Evolutionary conservation across 805 yeast genomes (phyloP), one percentile per base, ranked within the genome.

Genomic region (Wickerhamiella qilinensis): DNA sequence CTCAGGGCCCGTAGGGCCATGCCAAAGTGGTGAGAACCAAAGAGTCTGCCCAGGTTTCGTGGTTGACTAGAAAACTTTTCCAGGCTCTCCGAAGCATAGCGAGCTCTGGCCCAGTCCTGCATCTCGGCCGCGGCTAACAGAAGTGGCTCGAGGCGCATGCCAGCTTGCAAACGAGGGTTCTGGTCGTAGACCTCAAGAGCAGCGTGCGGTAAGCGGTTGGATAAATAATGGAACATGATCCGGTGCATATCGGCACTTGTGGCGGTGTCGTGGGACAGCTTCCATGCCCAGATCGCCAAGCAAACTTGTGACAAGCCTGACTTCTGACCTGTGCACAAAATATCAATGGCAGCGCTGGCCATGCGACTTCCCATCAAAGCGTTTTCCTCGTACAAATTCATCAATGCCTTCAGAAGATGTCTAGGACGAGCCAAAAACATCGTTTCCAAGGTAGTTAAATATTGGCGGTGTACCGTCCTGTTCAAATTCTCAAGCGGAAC

Each of bases 1-100:
- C 81, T 75, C 43, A 80, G 57, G 0, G 79, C 73, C 38, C 62
- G 56, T 69, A 80, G 74, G 11, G 77, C 73, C 15, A 73, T 66
- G 3, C 69, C 63, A 51, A 78, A 79, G 46, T 78, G 82, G 7
- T 48, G 49, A 52, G 69, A 60, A 18, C 60, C 64, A 21, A 48
- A 30, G 4, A 32, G 27, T 19, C n/a, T 15, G 8, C 12, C 24
- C 17, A 15, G 5, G 25, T 15, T n/a, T n/a, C n/a, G n/a, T n/a
- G n/a, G n/a, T n/a, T n/a, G n/a, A n/a, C n/a, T n/a, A n/a, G n/a
- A n/a, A n/a, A n/a, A n/a, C n/a, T n/a, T n/a, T 8, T 32, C 17
- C 5, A 4, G 5, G 16, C 16, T 14, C 27, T 32, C 17, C 4
- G 28, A 27, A 22, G 21, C 15, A 11, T 55, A 46, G 52, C 73